These are phyloP conservation scores for Cryptosporidium baileyi DNA, from an alignment of 169 alveolate species.

Conservation along the genomic window DNA sequence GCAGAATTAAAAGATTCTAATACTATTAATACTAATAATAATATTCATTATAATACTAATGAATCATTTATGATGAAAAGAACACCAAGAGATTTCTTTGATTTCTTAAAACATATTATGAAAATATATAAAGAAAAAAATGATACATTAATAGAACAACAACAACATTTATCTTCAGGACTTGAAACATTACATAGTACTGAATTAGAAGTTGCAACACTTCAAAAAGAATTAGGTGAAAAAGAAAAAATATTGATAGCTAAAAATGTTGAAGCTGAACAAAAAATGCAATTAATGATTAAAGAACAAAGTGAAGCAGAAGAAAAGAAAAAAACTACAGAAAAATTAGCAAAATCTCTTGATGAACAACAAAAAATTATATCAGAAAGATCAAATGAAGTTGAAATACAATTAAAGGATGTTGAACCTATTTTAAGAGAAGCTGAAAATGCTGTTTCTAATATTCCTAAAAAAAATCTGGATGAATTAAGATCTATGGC, in stretches of 20 bases:
- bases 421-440: constrained; percentile 94
- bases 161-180: constrained; percentile 92
- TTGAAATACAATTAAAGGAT: constrained; percentile 89
- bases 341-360: constrained; percentile 84
- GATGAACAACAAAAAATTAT: constrained; percentile 89
- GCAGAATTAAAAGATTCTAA: not conserved
- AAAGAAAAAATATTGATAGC: constrained; percentile 88
- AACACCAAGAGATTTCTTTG: constrained; percentile 96
- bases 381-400: constrained; percentile 80
- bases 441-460: constrained; percentile 92
- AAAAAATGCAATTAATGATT: constrained; percentile 91
- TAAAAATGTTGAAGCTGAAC: constrained; percentile 94
- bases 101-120: constrained; percentile 93
- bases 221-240: constrained; percentile 87
- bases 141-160: constrained; percentile 91
- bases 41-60: not conserved
- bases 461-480: constrained; percentile 87
- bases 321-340: constrained; percentile 89
- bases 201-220: constrained; percentile 89
- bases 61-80: constrained; percentile 86
- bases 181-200: constrained; percentile 92
- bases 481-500: constrained; percentile 91
- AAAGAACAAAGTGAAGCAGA: constrained; percentile 94
- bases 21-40: not conserved
- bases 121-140: constrained; percentile 88